Percentiles rank a stretch among this genome's conserved stretches.
These are phyloP conservation scores for Acorus calamus DNA, from an alignment of 106 monocot genomes.

Conservation along the genomic window DNA sequence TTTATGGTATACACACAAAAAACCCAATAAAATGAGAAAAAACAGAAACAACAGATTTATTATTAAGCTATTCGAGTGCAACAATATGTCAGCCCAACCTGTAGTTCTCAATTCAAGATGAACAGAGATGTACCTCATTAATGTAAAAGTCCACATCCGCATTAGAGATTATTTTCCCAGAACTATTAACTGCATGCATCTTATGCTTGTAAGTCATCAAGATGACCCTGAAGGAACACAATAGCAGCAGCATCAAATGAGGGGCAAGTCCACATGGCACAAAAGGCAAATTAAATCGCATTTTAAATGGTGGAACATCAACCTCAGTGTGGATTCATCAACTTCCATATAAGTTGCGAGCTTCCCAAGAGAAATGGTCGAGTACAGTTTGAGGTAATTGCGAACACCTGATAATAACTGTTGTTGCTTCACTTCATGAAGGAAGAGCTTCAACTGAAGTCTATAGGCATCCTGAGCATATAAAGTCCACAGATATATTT, in stretches of 20 bases:
- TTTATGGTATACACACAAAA: too few relatives aligned
- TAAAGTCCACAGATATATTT: not conserved
- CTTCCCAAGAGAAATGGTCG: constrained; percentile 73
- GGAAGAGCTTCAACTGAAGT: constrained; percentile 85
- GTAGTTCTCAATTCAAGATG: not conserved
- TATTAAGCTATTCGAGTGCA: not conserved
- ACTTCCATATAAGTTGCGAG: constrained; percentile 86
- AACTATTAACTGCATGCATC: constrained; percentile 68
- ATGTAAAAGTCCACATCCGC: constrained; percentile 86
- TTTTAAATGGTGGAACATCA: not conserved
- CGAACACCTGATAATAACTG: constrained; percentile 72
- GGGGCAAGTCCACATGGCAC: not conserved
- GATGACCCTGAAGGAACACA: constrained; percentile 38
- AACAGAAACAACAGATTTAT: not conserved
- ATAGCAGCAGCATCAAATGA: too few relatives aligned
- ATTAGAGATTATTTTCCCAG: constrained; percentile 74
- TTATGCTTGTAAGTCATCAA: constrained; percentile 98
- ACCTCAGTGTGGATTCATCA: constrained; percentile 82
- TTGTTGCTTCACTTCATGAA: constrained; percentile 95
- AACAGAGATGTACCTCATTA: constrained; percentile 39
- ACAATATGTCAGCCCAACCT: too few relatives aligned
- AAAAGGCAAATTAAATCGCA: not conserved
- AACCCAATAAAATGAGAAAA: too few relatives aligned
- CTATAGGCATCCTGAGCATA: constrained; percentile 80
- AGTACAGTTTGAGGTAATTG: constrained; percentile 74